Evolutionary conservation across 1,284 basidiomycete species (phyloP).

Genomic region (Leccinum pachyderme): DNA sequence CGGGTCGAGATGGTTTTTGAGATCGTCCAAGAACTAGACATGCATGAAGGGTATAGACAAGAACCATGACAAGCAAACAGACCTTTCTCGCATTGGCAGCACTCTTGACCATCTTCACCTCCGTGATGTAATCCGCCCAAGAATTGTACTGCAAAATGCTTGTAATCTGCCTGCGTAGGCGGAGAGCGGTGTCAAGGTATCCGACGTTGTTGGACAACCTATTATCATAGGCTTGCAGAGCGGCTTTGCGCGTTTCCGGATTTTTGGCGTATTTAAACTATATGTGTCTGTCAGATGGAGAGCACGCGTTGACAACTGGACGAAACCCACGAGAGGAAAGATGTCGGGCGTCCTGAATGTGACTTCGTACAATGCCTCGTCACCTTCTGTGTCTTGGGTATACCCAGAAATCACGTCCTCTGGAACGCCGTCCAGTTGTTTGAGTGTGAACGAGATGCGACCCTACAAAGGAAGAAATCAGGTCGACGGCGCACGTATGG

Average conservation of each 20-base stretch:
- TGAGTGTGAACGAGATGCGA: constrained; percentile 58
- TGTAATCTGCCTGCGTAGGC: constrained; percentile 67
- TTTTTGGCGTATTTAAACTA: constrained; percentile 78
- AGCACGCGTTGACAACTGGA: background rate
- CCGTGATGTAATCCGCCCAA: constrained; percentile 80
- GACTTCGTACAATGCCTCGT: constrained; percentile 61
- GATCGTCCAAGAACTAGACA: constrained; percentile 64
- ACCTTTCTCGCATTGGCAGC: constrained; percentile 51
- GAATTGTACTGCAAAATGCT: constrained; percentile 69
- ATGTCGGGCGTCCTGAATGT: constrained; percentile 62
- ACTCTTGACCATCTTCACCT: constrained; percentile 82
- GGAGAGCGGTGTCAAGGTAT: constrained; percentile 62
- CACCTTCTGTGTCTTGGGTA: constrained; percentile 56
- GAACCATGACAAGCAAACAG: constrained; percentile 16
- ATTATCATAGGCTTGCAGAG: constrained; percentile 64
- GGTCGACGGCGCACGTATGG: background rate
- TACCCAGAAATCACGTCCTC: constrained; percentile 75
- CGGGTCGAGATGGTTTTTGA: constrained; percentile 71
- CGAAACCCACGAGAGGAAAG: constrained; percentile 61
- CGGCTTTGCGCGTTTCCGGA: constrained; percentile 63
- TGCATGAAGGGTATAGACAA: background rate
- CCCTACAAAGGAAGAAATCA: constrained; percentile 39
- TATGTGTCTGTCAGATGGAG: background rate
- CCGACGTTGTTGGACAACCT: constrained; percentile 69
- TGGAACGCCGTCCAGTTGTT: constrained; percentile 79